Conservation (phyloP, 2,329 filamentous ascomycete species). For the Colletotrichum zoysiae region DNA sequence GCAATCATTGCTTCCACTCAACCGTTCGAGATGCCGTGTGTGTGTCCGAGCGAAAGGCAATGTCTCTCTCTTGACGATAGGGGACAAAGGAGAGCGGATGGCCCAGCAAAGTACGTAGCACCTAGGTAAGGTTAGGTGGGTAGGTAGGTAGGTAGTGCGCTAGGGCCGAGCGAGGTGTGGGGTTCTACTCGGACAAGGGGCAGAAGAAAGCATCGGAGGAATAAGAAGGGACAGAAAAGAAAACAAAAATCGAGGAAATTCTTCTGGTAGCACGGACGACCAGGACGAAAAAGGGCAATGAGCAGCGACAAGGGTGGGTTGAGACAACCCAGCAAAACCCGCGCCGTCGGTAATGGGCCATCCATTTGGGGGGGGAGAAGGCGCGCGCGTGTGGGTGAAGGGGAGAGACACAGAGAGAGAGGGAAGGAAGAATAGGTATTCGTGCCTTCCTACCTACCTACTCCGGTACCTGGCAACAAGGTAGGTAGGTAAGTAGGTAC, state of each 20-base stretch:
- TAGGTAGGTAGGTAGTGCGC: not conserved
- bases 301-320: constrained; percentile 32
- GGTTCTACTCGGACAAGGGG: constrained; percentile 18
- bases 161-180: constrained; percentile 13
- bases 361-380: not conserved
- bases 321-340: constrained; percentile 40
- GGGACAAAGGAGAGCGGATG: constrained; percentile 19
- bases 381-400: not conserved
- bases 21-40: constrained; percentile 1
- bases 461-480: too few species aligned
- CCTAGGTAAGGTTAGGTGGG: too few species aligned
- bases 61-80: constrained; percentile 22
- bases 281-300: constrained; percentile 29
- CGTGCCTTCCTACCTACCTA: too few species aligned
- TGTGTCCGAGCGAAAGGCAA: constrained; percentile 32
- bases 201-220: constrained; percentile 33
- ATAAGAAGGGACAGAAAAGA: constrained; percentile 27
- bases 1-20: not conserved
- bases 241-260: constrained; percentile 1
- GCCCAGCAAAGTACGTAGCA: not conserved
- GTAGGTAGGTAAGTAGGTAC: too few species aligned
- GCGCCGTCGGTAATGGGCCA: constrained; percentile 33
- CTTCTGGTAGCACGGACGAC: constrained; percentile 2
- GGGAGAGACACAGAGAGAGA: not conserved
- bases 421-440: not conserved